These are phyloP conservation scores for Lanmaoa pseudosensibilis DNA, from an alignment of 768 basidiomycete genomes.

Conservation along the genomic window DNA sequence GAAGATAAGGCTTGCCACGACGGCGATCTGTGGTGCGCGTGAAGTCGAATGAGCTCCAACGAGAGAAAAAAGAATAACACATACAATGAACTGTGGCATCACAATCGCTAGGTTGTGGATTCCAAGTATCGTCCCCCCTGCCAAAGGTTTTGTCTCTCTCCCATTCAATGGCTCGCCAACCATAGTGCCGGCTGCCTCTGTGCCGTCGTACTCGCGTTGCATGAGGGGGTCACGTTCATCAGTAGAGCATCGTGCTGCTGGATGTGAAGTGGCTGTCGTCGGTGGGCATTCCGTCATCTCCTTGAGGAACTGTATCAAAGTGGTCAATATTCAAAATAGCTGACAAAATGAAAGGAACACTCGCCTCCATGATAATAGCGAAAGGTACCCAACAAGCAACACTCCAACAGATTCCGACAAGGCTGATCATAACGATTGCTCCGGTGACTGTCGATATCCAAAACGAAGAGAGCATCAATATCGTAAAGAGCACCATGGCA, in stretches of 20 bases:
- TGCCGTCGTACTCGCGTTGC: conserved; percentile 44
- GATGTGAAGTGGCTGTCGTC: conserved; percentile 14
- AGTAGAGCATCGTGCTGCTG: conserved; percentile 34
- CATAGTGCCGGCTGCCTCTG: conserved; percentile 43
- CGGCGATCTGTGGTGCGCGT: conserved; percentile 60
- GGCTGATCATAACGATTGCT: conserved; percentile 79
- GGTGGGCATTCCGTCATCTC: conserved; percentile 50
- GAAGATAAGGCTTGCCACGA: conserved; percentile 88
- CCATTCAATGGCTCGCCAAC: conserved; percentile 28
- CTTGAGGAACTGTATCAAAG: conserved; percentile 59
- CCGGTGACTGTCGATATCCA: conserved; percentile 74
- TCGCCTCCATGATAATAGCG: conserved; percentile 94
- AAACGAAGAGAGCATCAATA: conserved; percentile 82
- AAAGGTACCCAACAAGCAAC: conserved; percentile 99
- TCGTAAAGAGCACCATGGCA: conserved; percentile 75
- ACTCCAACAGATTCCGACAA: conserved; percentile 94
- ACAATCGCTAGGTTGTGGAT: conserved; percentile 97
- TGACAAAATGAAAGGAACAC: conserved; percentile 43
- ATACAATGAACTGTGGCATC: conserved; percentile 88
- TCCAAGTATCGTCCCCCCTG: conserved; percentile 90
- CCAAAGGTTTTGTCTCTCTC: conserved; percentile 48
- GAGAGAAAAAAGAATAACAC: conserved; percentile 30
- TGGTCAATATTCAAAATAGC: not conserved
- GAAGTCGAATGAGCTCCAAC: not conserved
- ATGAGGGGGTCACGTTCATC: conserved; percentile 54